Percentiles rank a stretch among this genome's conserved stretches.
These are phyloP conservation scores for Thelephora aurantiotincta DNA, from an alignment of 768 basidiomycete genomes.

Conservation along the genomic window DNA sequence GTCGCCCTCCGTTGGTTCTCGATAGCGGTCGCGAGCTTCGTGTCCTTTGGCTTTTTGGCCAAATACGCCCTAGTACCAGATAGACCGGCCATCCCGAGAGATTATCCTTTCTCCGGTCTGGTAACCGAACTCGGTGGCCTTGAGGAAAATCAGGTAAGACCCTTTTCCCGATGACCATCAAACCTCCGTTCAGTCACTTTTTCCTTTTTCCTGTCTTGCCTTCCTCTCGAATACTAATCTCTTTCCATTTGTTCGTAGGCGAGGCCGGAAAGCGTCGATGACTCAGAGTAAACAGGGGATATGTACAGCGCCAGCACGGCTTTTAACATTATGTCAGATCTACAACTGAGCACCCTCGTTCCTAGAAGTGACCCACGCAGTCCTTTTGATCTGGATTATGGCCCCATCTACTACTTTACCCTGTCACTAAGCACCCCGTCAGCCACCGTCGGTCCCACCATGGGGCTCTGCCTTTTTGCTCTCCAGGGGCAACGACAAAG, in stretches of 20 bases:
- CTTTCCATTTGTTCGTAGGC: neutral
- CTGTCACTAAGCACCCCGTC: too few species aligned
- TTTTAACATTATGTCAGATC: neutral
- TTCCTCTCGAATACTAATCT: neutral
- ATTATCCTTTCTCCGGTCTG: conserved; percentile 68
- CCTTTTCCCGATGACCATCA: conserved; percentile 1
- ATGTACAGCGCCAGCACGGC: too few species aligned
- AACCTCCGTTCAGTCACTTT: too few species aligned
- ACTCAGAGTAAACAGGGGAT: neutral
- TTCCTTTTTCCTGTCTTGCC: neutral
- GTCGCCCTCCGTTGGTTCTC: conserved; percentile 53
- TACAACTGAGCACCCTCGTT: neutral
- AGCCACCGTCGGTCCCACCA: too few species aligned
- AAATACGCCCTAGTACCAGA: conserved; percentile 44
- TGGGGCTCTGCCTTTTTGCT: too few species aligned
- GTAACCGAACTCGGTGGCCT: conserved; percentile 66
- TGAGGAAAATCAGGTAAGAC: conserved; percentile 66
- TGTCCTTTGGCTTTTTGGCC: conserved; percentile 44
- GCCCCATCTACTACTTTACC: too few species aligned
- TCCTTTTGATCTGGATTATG: too few species aligned
- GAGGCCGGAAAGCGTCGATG: neutral
- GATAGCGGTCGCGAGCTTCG: conserved; percentile 46
- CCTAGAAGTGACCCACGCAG: too few species aligned
- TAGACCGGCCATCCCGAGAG: conserved; percentile 50
- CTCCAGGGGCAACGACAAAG: too few species aligned